These are phyloP conservation scores for Populus nigra DNA, from an alignment of 345 rosid genomes.

Conservation along the genomic window DNA sequence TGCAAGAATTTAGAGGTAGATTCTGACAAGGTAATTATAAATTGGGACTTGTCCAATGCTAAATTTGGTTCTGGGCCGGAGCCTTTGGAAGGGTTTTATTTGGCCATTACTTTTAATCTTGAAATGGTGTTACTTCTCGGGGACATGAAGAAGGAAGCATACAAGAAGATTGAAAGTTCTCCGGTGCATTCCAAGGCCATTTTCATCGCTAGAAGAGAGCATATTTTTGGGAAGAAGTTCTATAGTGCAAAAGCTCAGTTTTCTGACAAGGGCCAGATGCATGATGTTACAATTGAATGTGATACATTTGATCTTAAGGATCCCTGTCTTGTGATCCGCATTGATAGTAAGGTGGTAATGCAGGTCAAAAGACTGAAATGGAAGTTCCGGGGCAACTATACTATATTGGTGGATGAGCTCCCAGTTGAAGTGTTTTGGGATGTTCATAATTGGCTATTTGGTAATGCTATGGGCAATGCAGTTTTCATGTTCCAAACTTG, in stretches of 20 bases:
- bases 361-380: slow-evolving; percentile 80
- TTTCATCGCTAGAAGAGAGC: slow-evolving; percentile 69
- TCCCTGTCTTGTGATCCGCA: slow-evolving; percentile 72
- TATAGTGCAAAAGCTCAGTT: slow-evolving; percentile 76
- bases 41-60: slow-evolving; percentile 76
- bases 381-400: slow-evolving; percentile 92
- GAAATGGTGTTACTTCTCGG: slow-evolving; percentile 73
- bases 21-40: slow-evolving; percentile 49
- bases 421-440: slow-evolving; percentile 93
- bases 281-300: slow-evolving; percentile 77
- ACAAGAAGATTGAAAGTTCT: slow-evolving; percentile 50
- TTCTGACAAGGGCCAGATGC: slow-evolving; percentile 54
- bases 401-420: slow-evolving; percentile 75
- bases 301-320: slow-evolving; percentile 57
- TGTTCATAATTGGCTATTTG: slow-evolving; percentile 93
- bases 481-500: slow-evolving; percentile 89
- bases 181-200: slow-evolving; percentile 42
- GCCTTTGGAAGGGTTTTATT: slow-evolving; percentile 65
- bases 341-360: slow-evolving; percentile 70
- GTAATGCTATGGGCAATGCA: slow-evolving; percentile 64
- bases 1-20: slow-evolving; percentile 51
- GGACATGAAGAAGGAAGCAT: slow-evolving; percentile 77
- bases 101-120: slow-evolving; percentile 60
- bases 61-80: slow-evolving; percentile 84
- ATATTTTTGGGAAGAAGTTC: slow-evolving; percentile 75